Evolutionary conservation across 2,329 filamentous ascomycete species (phyloP), one percentile per base, ranked within the genome.

Genomic region (Penicillium vulpinum): DNA sequence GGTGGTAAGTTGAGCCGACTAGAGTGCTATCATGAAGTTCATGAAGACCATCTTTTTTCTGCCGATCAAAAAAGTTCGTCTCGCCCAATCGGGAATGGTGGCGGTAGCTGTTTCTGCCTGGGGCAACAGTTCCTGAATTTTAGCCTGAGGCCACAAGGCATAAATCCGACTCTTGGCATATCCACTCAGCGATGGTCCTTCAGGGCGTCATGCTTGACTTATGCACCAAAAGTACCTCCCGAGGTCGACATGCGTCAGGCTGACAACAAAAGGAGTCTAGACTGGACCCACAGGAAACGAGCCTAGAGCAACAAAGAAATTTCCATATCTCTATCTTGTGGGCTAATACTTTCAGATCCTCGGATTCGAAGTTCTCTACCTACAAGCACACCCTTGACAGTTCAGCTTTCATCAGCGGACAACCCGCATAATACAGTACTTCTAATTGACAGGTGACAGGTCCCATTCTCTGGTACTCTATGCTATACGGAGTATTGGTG

Each of bases 41-140:
- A 46, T 63, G 59, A 58, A 60, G 59, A 64, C 54, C 54, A 56
- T 66, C 62, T 66, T 65, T 66, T 66, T 66, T 65, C 62, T 64
- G 62, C 62, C 62, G 60, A 65, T 65, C 61, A 63, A 66, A 66
- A 66, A 64, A 64, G 62, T 65, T 64, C 62, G 41, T 43, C 51
- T 54, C 51, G 48, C 62, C 58, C 38, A 46, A 65, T 65, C 36
- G 41, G 62, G 62, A 54, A 62, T 67, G 67, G 67, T 62, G 67
- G 54, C 59, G 51, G 52, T 51, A 58, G 53, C 51, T 50, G 1
- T 41, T 54, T 15, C 22, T 28, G 62, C 67, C 68, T 67, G 41
- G 62, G 63, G 63, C 55, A 63, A n/a, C 2, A 52, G 28, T 11
- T 18, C 18, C 0, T 4, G 21, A 7, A 5, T 21, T 40, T 7